Percentiles rank a stretch among this genome's conserved stretches.
Evolutionary conservation across 768 basidiomycete species (phyloP).

Genomic region (Boletus subparvulus): DNA sequence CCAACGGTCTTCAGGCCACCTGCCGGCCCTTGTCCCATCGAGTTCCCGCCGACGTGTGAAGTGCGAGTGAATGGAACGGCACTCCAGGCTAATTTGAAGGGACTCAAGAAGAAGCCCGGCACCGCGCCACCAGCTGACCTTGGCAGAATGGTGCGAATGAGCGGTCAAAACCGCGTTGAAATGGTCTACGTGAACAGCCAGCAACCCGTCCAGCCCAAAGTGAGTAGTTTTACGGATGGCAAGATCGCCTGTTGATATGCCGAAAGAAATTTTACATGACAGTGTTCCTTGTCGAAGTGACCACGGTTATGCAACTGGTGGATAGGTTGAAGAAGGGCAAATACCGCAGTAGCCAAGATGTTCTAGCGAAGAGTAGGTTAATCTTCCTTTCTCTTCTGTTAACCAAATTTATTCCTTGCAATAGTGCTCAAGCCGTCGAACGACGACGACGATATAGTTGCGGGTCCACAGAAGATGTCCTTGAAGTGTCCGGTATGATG

Average conservation of each 20-base stretch:
- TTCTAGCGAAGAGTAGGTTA: constrained; percentile 65
- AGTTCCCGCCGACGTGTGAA: constrained; percentile 92
- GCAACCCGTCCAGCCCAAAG: constrained; percentile 72
- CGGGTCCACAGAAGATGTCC: constrained; percentile 86
- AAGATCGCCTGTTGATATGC: constrained; percentile 11
- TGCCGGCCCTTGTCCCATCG: constrained; percentile 66
- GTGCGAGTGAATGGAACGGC: constrained; percentile 76
- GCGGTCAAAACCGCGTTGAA: constrained; percentile 65
- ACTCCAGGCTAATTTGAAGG: constrained; percentile 77
- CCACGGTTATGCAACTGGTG: constrained; percentile 67
- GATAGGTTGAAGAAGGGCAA: constrained; percentile 67
- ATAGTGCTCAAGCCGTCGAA: constrained; percentile 57
- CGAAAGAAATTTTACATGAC: constrained; percentile 93
- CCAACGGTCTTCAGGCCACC: constrained; percentile 51
- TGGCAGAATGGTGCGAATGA: constrained; percentile 39
- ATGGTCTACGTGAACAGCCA: constrained; percentile 91
- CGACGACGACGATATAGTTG: constrained; percentile 90
- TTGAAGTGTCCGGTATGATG: constrained; percentile 87
- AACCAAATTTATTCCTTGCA: constrained; percentile 1
- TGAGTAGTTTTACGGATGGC: constrained; percentile 28
- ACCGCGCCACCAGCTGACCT: constrained; percentile 89
- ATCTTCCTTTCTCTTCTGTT: background rate
- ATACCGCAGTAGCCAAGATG: constrained; percentile 59
- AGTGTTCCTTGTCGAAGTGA: constrained; percentile 82
- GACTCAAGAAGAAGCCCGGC: constrained; percentile 92